A percentile compares a stretch with the other conserved stretches of the same genome.
Conservation (phyloP, 495 filamentous ascomycete species). For the Cladorrhinum samala region DNA sequence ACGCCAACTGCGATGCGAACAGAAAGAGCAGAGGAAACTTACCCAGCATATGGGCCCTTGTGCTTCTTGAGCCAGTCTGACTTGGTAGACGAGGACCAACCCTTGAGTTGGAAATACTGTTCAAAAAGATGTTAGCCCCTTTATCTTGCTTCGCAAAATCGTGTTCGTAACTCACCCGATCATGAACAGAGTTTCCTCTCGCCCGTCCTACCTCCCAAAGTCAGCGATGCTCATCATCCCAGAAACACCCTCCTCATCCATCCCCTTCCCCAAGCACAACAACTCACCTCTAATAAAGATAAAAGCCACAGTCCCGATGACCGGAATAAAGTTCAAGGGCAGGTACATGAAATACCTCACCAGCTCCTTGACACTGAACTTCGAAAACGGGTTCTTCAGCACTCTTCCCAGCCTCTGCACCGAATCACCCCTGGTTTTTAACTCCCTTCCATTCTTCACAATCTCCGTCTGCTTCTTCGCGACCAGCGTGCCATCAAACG, state of each 20-base stretch:
- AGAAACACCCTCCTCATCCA: too few relatives aligned
- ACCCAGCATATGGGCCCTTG: constrained; percentile 69
- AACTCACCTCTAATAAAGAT: constrained; percentile 64
- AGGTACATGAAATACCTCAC: constrained; percentile 71
- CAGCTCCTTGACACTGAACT: constrained; percentile 58
- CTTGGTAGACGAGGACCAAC: constrained; percentile 56
- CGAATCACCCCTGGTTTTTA: constrained; percentile 55
- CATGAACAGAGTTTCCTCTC: constrained; percentile 28
- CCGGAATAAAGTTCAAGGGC: constrained; percentile 88
- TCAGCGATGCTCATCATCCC: too few relatives aligned
- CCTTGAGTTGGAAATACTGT: constrained; percentile 84
- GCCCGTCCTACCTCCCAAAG: constrained; percentile 34
- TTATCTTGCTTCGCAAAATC: not conserved
- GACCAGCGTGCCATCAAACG: constrained; percentile 79
- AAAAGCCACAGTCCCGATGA: constrained; percentile 78
- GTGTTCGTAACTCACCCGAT: constrained; percentile 22
- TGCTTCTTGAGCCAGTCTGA: constrained; percentile 60
- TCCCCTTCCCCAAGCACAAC: too few relatives aligned
- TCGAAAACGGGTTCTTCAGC: constrained; percentile 60
- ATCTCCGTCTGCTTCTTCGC: constrained; percentile 49
- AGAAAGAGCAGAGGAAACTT: too few relatives aligned
- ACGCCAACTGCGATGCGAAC: too few relatives aligned
- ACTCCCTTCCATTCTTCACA: constrained; percentile 64
- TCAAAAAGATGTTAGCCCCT: not conserved
- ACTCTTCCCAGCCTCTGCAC: constrained; percentile 69